phyloP scores from a whole-genome alignment of 2,329 filamentous ascomycete genomes.

The Acrodontium crateriforme region DNA sequence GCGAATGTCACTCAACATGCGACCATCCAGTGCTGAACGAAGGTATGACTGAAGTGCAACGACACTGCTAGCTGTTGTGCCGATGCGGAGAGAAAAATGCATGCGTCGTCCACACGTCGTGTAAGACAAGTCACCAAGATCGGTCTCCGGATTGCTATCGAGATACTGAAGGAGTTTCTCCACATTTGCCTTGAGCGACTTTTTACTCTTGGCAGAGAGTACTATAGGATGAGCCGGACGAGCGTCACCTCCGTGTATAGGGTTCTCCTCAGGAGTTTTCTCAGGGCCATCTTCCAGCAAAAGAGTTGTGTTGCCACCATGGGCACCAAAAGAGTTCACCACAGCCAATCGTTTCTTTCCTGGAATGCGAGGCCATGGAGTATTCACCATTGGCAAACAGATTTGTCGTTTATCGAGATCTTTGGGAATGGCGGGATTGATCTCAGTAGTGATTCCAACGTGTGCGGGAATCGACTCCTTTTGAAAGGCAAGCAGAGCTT shows the following conservation, averaged over 20 bases:
- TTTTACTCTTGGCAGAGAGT: constrained; percentile 41
- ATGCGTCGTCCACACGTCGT: constrained; percentile 47
- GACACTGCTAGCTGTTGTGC: constrained; percentile 19
- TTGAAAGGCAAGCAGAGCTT: constrained; percentile 51
- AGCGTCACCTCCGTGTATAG: constrained; percentile 38
- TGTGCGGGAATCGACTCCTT: constrained; percentile 51
- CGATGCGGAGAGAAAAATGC: constrained; percentile 27
- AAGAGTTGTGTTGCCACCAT: constrained; percentile 56
- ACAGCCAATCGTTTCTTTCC: constrained; percentile 26
- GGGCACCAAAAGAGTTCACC: constrained; percentile 57
- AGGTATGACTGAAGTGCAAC: constrained; percentile 15
- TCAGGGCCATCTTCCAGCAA: constrained; percentile 47
- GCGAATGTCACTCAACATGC: constrained; percentile 9
- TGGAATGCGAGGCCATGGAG: constrained; percentile 19
- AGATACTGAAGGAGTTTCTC: constrained; percentile 42
- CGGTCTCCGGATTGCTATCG: constrained; percentile 35
- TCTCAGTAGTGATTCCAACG: constrained; percentile 49
- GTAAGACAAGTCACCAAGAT: constrained; percentile 47
- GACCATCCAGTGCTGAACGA: constrained; percentile 5
- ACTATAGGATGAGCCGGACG: constrained; percentile 45
- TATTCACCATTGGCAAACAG: constrained; percentile 39
- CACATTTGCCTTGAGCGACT: constrained; percentile 39
- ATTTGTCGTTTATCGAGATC: constrained; percentile 44
- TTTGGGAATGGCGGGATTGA: constrained; percentile 46
- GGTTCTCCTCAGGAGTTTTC: constrained; percentile 14